phyloP scores from a whole-genome alignment of 106 monocot genomes.

The Allium fistulosum region DNA sequence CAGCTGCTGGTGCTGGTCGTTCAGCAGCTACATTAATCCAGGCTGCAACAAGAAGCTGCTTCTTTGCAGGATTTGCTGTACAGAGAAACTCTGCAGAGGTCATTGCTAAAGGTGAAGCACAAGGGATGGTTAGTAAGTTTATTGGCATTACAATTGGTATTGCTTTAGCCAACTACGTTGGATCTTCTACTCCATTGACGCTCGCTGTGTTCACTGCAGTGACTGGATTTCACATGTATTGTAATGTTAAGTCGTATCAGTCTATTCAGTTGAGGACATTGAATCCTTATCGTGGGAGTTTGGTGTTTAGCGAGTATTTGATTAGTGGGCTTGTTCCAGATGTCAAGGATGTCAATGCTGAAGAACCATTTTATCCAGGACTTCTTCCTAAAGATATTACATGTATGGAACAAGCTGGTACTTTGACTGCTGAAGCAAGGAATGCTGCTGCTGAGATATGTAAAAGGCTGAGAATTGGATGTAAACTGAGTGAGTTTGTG shows the following conservation, averaged over 20 bases:
- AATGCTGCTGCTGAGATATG: conserved; percentile 59
- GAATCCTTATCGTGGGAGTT: conserved; percentile 94
- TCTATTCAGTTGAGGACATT: conserved; percentile 94
- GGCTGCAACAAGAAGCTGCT: conserved; percentile 95
- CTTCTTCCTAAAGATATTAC: conserved; percentile 2
- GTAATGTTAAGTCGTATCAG: conserved; percentile 95
- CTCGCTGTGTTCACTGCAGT: conserved; percentile 66
- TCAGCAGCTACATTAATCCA: conserved; percentile 93
- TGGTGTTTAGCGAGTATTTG: conserved; percentile 94
- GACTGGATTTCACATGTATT: conserved; percentile 86
- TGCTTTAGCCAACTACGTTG: conserved; percentile 61
- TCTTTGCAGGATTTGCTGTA: conserved; percentile 93
- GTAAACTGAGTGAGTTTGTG: conserved; percentile 66
- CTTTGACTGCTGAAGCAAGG: conserved; percentile 65
- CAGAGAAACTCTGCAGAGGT: conserved; percentile 99
- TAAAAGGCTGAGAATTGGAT: conserved; percentile 55
- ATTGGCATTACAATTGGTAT: conserved; percentile 91
- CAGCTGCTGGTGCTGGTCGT: conserved; percentile 85
- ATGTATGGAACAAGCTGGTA: conserved; percentile 15
- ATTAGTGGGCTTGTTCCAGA: conserved; percentile 84
- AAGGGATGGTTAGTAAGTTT: conserved; percentile 99
- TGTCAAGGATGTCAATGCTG: conserved; percentile 81
- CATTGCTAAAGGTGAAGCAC: conserved; percentile 96
- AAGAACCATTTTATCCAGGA: conserved; percentile 67
- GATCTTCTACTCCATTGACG: conserved; percentile 66